Percentiles rank a stretch among this genome's conserved stretches.
These are phyloP conservation scores for Phlebiopsis flavidoalba DNA, from an alignment of 768 basidiomycete genomes.

Conservation along the genomic window DNA sequence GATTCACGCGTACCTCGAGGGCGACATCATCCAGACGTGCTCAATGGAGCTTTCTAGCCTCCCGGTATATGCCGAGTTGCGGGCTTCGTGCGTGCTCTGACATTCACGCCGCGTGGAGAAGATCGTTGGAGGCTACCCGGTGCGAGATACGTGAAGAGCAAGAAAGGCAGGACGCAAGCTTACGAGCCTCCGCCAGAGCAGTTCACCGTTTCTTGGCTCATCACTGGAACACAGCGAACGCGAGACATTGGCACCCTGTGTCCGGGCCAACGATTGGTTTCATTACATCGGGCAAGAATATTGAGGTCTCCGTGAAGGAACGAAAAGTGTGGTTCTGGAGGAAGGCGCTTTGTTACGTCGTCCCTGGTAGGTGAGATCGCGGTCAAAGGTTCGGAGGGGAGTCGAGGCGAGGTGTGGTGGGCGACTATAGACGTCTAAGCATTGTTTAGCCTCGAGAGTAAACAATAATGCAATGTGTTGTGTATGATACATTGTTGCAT, in stretches of 20 bases:
- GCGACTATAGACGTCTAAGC: constrained; percentile 12
- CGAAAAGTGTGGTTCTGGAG: constrained; percentile 13
- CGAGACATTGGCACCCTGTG: constrained; percentile 2
- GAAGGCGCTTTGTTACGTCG: constrained; percentile 20
- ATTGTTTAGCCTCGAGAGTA: too few species aligned
- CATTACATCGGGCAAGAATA: constrained; percentile 16
- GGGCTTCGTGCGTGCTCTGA: constrained; percentile 22
- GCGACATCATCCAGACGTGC: constrained; percentile 61
- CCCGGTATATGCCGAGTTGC: constrained; percentile 12
- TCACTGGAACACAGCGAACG: constrained; percentile 3
- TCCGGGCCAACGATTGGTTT: constrained; percentile 23
- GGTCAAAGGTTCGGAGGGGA: not conserved
- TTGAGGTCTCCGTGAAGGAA: constrained; percentile 8
- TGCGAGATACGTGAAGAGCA: constrained; percentile 12
- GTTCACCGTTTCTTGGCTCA: constrained; percentile 24
- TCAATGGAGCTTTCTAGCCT: constrained; percentile 43
- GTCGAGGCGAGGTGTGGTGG: constrained; percentile 24
- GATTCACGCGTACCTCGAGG: constrained; percentile 55
- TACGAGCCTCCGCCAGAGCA: constrained; percentile 25
- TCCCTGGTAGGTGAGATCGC: constrained; percentile 14
- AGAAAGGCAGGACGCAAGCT: constrained; percentile 13
- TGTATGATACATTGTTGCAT: too few species aligned
- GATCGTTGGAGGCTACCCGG: constrained; percentile 19
- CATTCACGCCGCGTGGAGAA: constrained; percentile 21
- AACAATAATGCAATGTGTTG: too few species aligned